phyloP scores from a whole-genome alignment of 1,284 basidiomycete genomes.

The Puccinia polysora region DNA sequence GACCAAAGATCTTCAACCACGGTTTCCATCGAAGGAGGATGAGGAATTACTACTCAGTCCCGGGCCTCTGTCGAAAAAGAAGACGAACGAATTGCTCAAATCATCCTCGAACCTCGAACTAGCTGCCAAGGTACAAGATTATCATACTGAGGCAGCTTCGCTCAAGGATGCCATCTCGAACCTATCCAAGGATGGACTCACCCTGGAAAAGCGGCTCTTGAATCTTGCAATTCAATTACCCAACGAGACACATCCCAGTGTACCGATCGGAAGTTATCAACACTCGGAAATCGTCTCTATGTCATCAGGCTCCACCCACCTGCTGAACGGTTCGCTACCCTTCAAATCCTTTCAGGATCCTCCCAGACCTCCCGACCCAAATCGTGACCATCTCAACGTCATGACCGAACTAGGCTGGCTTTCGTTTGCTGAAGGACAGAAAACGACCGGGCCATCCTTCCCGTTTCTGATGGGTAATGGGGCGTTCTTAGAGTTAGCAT shows the following conservation, averaged over 20 bases:
- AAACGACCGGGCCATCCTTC: slow-evolving; percentile 82
- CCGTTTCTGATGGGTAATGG: slow-evolving; percentile 79
- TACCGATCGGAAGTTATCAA: slow-evolving; percentile 70
- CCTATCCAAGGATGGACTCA: slow-evolving; percentile 59
- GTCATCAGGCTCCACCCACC: slow-evolving; percentile 63
- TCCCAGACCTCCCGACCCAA: slow-evolving; percentile 54
- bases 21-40: slow-evolving; percentile 1
- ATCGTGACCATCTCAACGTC: slow-evolving; percentile 70
- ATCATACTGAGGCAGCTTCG: slow-evolving; percentile 32
- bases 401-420: slow-evolving; percentile 66
- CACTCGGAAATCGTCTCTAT: slow-evolving; percentile 64
- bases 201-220: slow-evolving; percentile 13
- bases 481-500: slow-evolving; percentile 78
- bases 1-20: not conserved
- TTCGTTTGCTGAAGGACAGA: slow-evolving; percentile 70
- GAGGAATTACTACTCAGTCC: slow-evolving; percentile 1
- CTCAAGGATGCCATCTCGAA: slow-evolving; percentile 53
- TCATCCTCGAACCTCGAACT: slow-evolving; percentile 16
- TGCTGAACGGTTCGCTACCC: slow-evolving; percentile 49
- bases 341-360: slow-evolving; percentile 47
- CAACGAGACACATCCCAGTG: slow-evolving; percentile 74
- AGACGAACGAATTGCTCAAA: slow-evolving; percentile 9
- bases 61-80: not conserved
- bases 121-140: slow-evolving; percentile 16
- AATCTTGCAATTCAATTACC: slow-evolving; percentile 59